Evolutionary conservation across 139 green algal genomes (phyloP).

Genomic region (Ulvella scutata): DNA sequence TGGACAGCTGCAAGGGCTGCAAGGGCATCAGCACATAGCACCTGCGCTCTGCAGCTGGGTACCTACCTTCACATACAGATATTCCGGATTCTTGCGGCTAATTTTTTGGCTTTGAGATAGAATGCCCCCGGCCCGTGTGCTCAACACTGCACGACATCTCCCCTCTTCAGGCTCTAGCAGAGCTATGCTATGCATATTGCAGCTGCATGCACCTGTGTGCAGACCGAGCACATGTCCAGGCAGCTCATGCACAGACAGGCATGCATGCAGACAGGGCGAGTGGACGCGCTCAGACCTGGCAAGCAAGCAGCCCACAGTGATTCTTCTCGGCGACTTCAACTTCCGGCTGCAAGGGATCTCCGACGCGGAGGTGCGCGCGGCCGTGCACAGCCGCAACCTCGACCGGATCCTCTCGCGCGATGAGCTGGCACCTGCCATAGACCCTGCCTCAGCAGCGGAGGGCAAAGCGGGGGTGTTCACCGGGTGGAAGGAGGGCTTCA

Average conservation of each 20-base stretch:
- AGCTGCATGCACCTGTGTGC: not conserved
- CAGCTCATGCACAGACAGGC: not conserved
- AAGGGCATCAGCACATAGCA: too few relatives aligned
- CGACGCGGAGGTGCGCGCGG: conserved; percentile 10
- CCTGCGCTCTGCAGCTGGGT: too few relatives aligned
- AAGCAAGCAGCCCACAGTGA: not conserved
- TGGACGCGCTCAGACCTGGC: not conserved
- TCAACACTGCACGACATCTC: too few relatives aligned
- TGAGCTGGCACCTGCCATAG: not conserved
- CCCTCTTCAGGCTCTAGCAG: too few relatives aligned
- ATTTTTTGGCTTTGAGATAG: too few relatives aligned
- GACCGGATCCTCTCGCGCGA: not conserved
- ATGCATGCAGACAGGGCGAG: not conserved
- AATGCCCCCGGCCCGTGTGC: too few relatives aligned
- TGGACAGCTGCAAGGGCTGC: too few relatives aligned
- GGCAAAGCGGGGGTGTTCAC: conserved; percentile 3
- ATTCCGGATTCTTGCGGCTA: too few relatives aligned
- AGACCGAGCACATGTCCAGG: too few relatives aligned
- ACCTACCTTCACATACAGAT: too few relatives aligned
- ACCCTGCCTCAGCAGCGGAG: too few relatives aligned
- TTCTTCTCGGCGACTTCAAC: not conserved
- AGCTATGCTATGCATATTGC: too few relatives aligned
- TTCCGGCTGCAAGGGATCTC: not conserved
- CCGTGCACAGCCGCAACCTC: not conserved
- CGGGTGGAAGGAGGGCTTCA: conserved; percentile 51